These are phyloP conservation scores for Lactifluus echinatus DNA, from an alignment of 768 basidiomycete species.

Conservation along the genomic window DNA sequence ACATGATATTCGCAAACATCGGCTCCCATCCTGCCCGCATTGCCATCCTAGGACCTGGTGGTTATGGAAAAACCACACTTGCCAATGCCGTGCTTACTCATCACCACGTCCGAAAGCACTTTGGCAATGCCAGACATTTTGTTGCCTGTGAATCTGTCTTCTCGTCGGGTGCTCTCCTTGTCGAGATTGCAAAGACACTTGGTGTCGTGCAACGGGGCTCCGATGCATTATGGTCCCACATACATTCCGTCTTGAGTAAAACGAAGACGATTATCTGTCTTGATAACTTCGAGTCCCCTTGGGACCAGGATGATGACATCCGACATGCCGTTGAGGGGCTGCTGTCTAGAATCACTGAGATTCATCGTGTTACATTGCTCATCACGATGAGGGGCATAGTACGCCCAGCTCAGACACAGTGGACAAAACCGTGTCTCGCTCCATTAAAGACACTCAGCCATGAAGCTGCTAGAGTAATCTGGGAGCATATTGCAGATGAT, in stretches of 20 bases:
- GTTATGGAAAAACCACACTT: slow-evolving; percentile 1
- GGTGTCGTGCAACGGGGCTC: not conserved
- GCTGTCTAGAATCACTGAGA: not conserved
- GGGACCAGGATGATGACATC: slow-evolving; percentile 22
- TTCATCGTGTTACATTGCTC: not conserved
- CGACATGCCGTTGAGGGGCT: not conserved
- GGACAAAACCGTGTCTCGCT: not conserved
- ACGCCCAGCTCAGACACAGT: not conserved
- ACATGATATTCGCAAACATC: not conserved
- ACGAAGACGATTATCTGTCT: slow-evolving; percentile 27
- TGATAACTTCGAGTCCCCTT: slow-evolving; percentile 36
- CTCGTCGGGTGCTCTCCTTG: not conserved
- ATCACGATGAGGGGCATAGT: slow-evolving; percentile 6
- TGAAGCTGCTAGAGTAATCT: too few relatives aligned
- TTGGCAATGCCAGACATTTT: not conserved
- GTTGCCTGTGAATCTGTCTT: not conserved
- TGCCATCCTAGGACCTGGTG: not conserved
- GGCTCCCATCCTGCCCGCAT: not conserved
- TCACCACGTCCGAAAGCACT: not conserved
- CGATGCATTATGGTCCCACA: not conserved
- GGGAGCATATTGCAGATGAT: too few relatives aligned
- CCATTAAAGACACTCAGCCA: not conserved
- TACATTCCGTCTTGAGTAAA: not conserved
- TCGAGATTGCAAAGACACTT: not conserved
- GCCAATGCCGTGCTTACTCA: not conserved